Base-by-base conservation (phyloP, 192 early-diverging fungal species). In the Gorgonomyces haynaldii region DNA sequence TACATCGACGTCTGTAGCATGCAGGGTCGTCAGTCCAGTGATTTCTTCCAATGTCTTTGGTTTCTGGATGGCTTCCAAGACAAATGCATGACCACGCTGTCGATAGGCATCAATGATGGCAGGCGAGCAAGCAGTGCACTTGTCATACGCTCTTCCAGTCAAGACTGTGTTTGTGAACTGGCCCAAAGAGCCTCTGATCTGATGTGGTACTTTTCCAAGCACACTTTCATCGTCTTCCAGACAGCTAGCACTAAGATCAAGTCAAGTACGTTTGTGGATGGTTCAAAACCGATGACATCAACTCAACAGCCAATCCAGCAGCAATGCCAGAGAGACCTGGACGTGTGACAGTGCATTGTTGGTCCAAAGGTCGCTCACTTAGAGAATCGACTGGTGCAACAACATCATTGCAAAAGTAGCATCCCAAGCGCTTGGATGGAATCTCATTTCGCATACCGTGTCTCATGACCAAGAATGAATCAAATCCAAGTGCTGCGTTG, bases 351-450 rank as follows among this genome's bases (percentile, higher is more conserved):
- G 95, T 98, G 59, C 95, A 98, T 74, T 93, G 89, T 57, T 98
- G 95, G 58, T 98, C 95, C 37, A 98, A 66, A 0, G 92, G 92
- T 27, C 95, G 74, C 62, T 94, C 89, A 8, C 76, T 82, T 3
- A 96, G 69, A 13, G 95, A 95, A 65, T 98, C 91, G 0, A 80
- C 74, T 1, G 95, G 92, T n/a, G 88, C 91, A 13, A 98, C 91
- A 45, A 98, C 81, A 52, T 98, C 95, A 60, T 92, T 94, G 70
- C 95, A 98, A 50, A 88, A 98, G 56, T 98, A 98, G 53, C 95
- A 98, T 7, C 95, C 95, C 12, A 98, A 70, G 0, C 64, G 51
- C 15, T 38, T 15, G 4, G 22, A 36, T 20, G n/a, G 25, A 25
- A 25, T 31, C 17, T 15, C 56, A 2, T 50, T 37, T 34, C 64